Base-by-base conservation (phyloP, 1,139 yeast species). In the Blastobotrys buckinghamii region DNA sequence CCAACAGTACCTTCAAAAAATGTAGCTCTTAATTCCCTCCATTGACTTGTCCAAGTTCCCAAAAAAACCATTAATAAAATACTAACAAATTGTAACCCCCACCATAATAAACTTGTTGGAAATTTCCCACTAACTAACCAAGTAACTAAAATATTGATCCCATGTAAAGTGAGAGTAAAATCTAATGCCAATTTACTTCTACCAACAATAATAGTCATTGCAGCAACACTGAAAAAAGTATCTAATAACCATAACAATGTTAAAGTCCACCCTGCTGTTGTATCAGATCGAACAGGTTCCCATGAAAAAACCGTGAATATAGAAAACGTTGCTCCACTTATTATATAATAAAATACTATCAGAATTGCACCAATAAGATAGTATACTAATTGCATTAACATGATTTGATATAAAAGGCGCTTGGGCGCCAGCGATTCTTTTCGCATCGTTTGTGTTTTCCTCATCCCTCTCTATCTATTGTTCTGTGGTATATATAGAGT, bases 151-250 rank as follows among this genome's bases (percentile, higher is more conserved):
- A 90, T 67, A 66, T 90, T 84, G 47, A 92, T 77, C 16, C 86
- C 81, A 65, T 92, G 97, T 15, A 92, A 71, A 0, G 98, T 90
- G 32, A 92, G 63, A 12, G 96, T 96, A 70, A 90, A 92, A 66
- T 92, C 98, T 85, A 96, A 84, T 0, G 97, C 97, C 50, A 92
- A 71, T 65, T 90, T 92, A 38, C 95, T 84, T 52, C 97, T 73
- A 0, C 97, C 97, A 16, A 92, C 96, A 20, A 90, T 82, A 4
- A 89, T 69, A 0, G 96, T 87, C 61, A 92, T 81, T 60, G 88
- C 88, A 16, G 87, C 67, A 1, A 89, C 96, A 13, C 67, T 58
- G 52, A 69, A 67, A 32, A 69, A 57, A 1, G 96, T 76, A 63
- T 86, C 95, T 49, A 87, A 68, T 13, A 90, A 71, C 97, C 97